Conservation (phyloP, 805 yeast genomes). For the Ascoidea asiatica region DNA sequence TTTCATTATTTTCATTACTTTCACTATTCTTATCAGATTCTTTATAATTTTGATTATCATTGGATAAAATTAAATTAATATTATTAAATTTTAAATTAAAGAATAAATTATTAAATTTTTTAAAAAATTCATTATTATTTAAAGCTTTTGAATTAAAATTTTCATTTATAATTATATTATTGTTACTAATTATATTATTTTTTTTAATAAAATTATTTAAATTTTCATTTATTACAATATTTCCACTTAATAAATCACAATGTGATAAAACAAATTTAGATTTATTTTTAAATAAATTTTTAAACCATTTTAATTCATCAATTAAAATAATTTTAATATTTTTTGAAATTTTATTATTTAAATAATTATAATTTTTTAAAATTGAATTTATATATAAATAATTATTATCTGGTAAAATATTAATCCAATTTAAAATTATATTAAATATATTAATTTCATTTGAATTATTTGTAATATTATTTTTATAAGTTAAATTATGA, state of each 20-base stretch:
- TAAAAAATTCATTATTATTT: not conserved
- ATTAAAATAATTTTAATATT: slow-evolving; percentile 22
- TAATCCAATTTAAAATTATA: slow-evolving; percentile 48
- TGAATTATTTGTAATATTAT: slow-evolving; percentile 10
- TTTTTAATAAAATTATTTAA: not conserved
- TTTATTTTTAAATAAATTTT: slow-evolving; percentile 21
- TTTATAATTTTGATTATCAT: not conserved
- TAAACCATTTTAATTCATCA: slow-evolving; percentile 44
- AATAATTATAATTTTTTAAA: slow-evolving; percentile 18
- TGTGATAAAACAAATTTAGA: slow-evolving; percentile 55
- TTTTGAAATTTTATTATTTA: slow-evolving; percentile 6
- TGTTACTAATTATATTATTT: not conserved
- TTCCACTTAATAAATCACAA: slow-evolving; percentile 64
- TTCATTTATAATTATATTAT: not conserved
- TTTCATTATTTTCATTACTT: too few relatives aligned
- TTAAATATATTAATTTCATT: slow-evolving; percentile 30
- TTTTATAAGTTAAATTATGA: slow-evolving; percentile 28
- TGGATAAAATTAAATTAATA: not conserved
- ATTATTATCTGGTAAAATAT: slow-evolving; percentile 39
- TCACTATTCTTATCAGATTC: slow-evolving; percentile 15
- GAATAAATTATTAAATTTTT: not conserved
- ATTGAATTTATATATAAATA: slow-evolving; percentile 19
- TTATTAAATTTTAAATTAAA: not conserved
- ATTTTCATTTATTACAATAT: slow-evolving; percentile 44
- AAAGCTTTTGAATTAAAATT: not conserved